These are phyloP conservation scores for Neurospora sp. DNA, from an alignment of 2,329 filamentous ascomycete genomes.

Conservation along the genomic window DNA sequence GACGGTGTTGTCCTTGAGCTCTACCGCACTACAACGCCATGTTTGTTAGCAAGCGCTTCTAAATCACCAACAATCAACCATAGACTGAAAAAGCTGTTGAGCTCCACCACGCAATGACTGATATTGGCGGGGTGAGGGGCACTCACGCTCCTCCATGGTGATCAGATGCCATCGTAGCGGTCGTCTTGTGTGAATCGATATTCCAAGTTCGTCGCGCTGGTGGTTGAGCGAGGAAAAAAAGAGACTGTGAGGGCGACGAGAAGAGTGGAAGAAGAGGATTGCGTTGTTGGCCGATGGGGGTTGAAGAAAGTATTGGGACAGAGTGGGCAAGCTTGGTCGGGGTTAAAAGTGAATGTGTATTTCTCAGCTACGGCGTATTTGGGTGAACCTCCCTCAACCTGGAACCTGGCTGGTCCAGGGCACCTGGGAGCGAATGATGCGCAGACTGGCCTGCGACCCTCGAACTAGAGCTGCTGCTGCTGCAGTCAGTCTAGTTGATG, in stretches of 20 bases:
- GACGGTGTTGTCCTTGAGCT: conserved; percentile 97
- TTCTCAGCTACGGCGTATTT: conserved; percentile 12
- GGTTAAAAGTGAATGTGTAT: conserved; percentile 16
- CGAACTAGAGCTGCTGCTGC: conserved; percentile 8
- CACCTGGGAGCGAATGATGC: conserved; percentile 14
- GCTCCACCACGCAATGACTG: not conserved
- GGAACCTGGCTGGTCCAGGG: not conserved
- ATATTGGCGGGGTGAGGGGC: conserved; percentile 10
- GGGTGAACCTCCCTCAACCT: conserved; percentile 3
- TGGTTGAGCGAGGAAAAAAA: not conserved
- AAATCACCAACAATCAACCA: not conserved
- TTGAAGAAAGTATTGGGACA: conserved; percentile 5
- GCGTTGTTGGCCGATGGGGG: conserved; percentile 1
- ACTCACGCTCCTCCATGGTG: conserved; percentile 24
- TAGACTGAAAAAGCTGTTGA: not conserved
- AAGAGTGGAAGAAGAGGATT: conserved; percentile 2
- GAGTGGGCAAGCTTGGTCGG: conserved; percentile 11
- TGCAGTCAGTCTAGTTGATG: not conserved
- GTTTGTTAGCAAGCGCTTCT: conserved; percentile 24
- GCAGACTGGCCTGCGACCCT: conserved; percentile 10
- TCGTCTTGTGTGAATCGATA: conserved; percentile 2
- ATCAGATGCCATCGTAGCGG: conserved; percentile 21
- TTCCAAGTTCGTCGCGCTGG: not conserved
- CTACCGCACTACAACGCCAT: conserved; percentile 55
- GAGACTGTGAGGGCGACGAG: not conserved